Evolutionary conservation across 768 basidiomycete genomes (phyloP), one percentile per base, ranked within the genome.

Genomic region (Omphalotus guepiniiformis): DNA sequence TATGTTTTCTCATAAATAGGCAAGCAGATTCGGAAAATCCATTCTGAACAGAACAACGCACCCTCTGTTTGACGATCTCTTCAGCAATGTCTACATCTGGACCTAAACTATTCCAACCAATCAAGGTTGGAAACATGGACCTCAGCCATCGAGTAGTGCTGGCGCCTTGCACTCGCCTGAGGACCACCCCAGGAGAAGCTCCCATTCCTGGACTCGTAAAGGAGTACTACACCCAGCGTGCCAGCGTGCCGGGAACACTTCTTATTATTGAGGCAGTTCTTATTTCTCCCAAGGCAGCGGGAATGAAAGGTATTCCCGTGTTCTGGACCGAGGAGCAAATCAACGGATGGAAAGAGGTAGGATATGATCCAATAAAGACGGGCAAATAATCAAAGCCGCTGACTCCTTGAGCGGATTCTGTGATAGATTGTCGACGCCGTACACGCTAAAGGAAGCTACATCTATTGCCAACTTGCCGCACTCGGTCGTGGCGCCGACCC

Each of bases 401-500:
- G 27, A 39, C 9, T 13, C 25, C 7, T 28, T 11, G 30, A 2
- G 23, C 12, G 4, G n/a, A 9, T 28, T 15, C 28, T 39, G 16
- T 29, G 21, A 5, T 26, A 72, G 71, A 60, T 83, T n/a, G 72
- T 71, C 22, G 71, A 74, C 9, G 69, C 67, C 0, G 78, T 80
- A 0, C 79, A 80, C 54, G 69, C 67, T 4, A 68, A 74, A 36
- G 71, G 72, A 4, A 75, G 69, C 0, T 72, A 64, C 55, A 71
- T 78, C 47, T 73, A 63, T 53, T 35, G 65, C 12, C 78, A 79
- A 53, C 58, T 75, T 3, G 76, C 74, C 71, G 71, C 70, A 1
- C 51, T 74, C 12, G 76, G 76, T 1, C 64, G 72, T 7, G 49
- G 56, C 1, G 63, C 68, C 6, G 26, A 49, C 12, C 36, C 57